Evolutionary conservation across 495 filamentous ascomycete genomes (phyloP).

Genomic region (Beverwykella pulmonaria): DNA sequence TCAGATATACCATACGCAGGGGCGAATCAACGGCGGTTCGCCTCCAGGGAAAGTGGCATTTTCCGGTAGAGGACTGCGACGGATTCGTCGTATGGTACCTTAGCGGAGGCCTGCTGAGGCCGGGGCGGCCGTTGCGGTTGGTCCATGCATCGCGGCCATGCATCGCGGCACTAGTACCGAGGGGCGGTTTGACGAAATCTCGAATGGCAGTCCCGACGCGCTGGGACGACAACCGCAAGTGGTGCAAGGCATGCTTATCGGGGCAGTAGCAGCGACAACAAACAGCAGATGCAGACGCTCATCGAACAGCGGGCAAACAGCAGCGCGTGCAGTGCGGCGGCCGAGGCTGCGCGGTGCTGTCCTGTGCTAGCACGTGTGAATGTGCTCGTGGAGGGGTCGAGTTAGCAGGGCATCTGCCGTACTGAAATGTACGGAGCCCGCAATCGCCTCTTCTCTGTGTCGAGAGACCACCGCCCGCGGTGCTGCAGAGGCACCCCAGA

Average conservation of each 20-base stretch:
- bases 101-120: slow-evolving; percentile 10
- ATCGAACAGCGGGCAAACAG: slow-evolving; percentile 1
- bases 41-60: slow-evolving; percentile 21
- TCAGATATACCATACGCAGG: slow-evolving; percentile 19
- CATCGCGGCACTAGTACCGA: slow-evolving; percentile 37
- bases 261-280: slow-evolving; percentile 9
- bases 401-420: background rate
- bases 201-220: slow-evolving; percentile 28
- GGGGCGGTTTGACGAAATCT: slow-evolving; percentile 29
- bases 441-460: too few relatives aligned
- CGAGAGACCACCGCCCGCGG: background rate
- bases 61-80: slow-evolving; percentile 19
- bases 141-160: slow-evolving; percentile 10
- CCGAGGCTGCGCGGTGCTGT: slow-evolving; percentile 1
- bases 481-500: background rate
- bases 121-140: slow-evolving; percentile 9
- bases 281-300: background rate
- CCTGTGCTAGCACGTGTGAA: background rate
- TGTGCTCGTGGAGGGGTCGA: background rate
- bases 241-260: slow-evolving; percentile 37
- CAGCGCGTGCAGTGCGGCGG: background rate
- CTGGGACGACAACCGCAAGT: slow-evolving; percentile 23
- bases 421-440: too few relatives aligned
- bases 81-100: slow-evolving; percentile 23
- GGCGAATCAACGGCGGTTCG: slow-evolving; percentile 21